Evolutionary conservation across 805 yeast genomes (phyloP).

Genomic region (Candida patagonica): DNA sequence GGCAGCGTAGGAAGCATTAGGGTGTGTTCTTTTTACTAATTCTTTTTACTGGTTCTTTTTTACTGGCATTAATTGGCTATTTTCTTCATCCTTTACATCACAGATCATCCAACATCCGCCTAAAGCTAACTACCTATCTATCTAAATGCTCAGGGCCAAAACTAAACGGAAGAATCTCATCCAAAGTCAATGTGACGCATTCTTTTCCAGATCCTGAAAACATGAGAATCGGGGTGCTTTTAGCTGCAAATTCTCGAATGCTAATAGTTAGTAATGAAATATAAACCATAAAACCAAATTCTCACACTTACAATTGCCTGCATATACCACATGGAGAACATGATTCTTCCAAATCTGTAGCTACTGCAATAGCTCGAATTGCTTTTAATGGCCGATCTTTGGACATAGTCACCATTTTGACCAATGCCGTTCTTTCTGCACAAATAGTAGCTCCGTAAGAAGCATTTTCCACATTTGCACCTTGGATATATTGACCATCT

Average conservation of each 20-base stretch:
- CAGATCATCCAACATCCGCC: no score
- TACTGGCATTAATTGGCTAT: no score
- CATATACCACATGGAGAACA: slow-evolving; percentile 93
- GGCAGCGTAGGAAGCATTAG: neutral
- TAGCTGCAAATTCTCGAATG: slow-evolving; percentile 64
- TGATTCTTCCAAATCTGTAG: slow-evolving; percentile 47
- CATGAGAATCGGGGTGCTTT: slow-evolving; percentile 56
- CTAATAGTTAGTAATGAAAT: slow-evolving; percentile 9
- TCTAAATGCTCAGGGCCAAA: slow-evolving; percentile 72
- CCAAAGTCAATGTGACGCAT: slow-evolving; percentile 39
- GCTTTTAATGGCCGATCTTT: slow-evolving; percentile 6
- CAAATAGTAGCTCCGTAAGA: slow-evolving; percentile 72
- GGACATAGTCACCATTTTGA: slow-evolving; percentile 39
- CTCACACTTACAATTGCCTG: slow-evolving; percentile 49
- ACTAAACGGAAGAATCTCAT: slow-evolving; percentile 67
- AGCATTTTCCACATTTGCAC: slow-evolving; percentile 93
- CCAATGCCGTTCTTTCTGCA: slow-evolving; percentile 64
- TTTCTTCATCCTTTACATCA: no score
- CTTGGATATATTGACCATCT: slow-evolving; percentile 42
- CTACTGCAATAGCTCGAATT: slow-evolving; percentile 56
- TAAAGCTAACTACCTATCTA: slow-evolving; percentile 9
- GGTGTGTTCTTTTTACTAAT: no score
- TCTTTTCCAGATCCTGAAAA: slow-evolving; percentile 33
- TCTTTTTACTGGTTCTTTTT: no score
- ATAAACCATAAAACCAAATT: neutral